These are phyloP conservation scores for Chenopodium berlandieri DNA, from an alignment of 148 eudicot species.

Conservation along the genomic window DNA sequence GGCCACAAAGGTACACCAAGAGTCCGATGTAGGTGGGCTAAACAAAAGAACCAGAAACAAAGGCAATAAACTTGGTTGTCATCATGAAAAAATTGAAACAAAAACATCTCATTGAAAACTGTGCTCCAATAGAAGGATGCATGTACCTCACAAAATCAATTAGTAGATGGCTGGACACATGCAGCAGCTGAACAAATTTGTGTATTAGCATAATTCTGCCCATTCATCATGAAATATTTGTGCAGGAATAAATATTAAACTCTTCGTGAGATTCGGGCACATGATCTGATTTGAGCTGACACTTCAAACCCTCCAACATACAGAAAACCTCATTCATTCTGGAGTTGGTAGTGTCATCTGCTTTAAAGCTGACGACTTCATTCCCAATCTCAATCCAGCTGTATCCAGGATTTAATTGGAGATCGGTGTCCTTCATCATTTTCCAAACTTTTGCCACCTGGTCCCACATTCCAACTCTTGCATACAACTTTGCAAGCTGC, in stretches of 20 bases:
- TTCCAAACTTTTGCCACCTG: conserved; percentile 43
- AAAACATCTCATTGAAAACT: not conserved
- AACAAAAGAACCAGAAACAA: not conserved
- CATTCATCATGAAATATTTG: conserved; percentile 4
- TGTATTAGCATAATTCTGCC: not conserved
- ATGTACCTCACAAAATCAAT: conserved; percentile 11
- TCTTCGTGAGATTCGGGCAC: conserved; percentile 16
- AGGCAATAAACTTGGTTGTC: not conserved
- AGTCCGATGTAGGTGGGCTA: not conserved
- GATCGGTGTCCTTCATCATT: conserved; percentile 36
- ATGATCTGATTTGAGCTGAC: conserved; percentile 26
- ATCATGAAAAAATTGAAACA: not conserved
- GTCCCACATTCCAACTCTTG: conserved; percentile 44
- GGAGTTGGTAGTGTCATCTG: conserved; percentile 30
- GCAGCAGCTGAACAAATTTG: conserved; percentile 3
- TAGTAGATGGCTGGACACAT: conserved; percentile 3
- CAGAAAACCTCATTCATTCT: conserved; percentile 31
- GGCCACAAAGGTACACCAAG: not conserved
- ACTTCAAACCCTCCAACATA: conserved; percentile 34
- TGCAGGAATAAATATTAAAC: conserved; percentile 5
- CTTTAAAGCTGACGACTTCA: conserved; percentile 33
- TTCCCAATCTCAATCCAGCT: conserved; percentile 46
- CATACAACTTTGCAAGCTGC: conserved; percentile 49
- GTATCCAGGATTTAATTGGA: conserved; percentile 41
- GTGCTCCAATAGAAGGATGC: not conserved